A percentile compares a stretch with the other conserved stretches of the same genome.
Conservation (phyloP, 169 alveolate species). For the Miamiensis avidus region DNA sequence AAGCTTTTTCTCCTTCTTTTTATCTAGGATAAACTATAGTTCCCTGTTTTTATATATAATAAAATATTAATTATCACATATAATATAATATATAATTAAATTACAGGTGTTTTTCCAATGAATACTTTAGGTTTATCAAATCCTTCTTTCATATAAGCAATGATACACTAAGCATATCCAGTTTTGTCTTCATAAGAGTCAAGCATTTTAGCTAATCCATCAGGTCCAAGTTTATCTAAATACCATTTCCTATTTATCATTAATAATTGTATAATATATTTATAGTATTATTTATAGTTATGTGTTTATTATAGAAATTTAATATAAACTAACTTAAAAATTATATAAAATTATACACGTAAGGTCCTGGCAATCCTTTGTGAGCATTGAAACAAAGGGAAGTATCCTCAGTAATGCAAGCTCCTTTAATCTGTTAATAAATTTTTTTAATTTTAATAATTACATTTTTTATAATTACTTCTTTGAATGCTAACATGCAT, state of each 20-base stretch:
- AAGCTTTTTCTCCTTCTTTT: conserved; percentile 68
- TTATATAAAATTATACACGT: conserved; percentile 84
- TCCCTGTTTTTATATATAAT: conserved; percentile 48
- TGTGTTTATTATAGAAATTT: too few species aligned
- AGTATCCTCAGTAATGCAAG: conserved; percentile 92
- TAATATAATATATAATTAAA: too few species aligned
- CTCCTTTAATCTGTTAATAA: conserved; percentile 55
- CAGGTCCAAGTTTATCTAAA: conserved; percentile 82
- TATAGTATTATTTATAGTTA: too few species aligned
- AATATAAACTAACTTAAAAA: too few species aligned
- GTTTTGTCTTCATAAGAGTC: conserved; percentile 85
- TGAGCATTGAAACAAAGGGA: conserved; percentile 91
- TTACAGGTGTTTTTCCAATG: conserved; percentile 71
- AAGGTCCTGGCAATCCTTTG: conserved; percentile 95
- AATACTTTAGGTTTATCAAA: conserved; percentile 78
- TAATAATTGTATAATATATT: too few species aligned
- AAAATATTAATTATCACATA: not conserved
- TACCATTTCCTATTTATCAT: conserved; percentile 92
- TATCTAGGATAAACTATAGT: conserved; percentile 81
- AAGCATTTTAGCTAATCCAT: conserved; percentile 87
- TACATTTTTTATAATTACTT: too few species aligned
- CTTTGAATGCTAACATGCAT: conserved; percentile 29
- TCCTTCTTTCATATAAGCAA: conserved; percentile 75
- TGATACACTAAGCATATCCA: conserved; percentile 87
- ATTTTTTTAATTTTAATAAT: too few species aligned